Evolutionary conservation across 1,284 basidiomycete genomes (phyloP), one percentile per base, ranked within the genome.

Genomic region (Cerioporus squamosus): DNA sequence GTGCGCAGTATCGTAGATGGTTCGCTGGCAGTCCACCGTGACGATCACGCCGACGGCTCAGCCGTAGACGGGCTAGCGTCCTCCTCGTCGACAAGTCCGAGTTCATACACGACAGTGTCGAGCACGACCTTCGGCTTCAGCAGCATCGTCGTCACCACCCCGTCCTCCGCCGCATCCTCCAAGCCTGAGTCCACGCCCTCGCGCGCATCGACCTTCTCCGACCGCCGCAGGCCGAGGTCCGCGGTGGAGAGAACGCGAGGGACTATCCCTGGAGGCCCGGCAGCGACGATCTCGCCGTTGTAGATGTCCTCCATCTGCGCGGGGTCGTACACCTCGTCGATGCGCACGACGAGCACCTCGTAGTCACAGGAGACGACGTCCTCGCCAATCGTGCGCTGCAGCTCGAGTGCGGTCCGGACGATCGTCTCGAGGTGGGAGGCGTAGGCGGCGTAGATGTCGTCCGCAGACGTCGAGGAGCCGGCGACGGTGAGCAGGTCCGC

Each of bases 351-450:
- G 43, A 66, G 84, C 56, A 66, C 84, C 83, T 53, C 79, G 78
- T 4, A 79, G 80, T 12, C 80, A 79, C 44, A 58, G 17, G 53
- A 56, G 42, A 51, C 36, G 42, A 86, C 73, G 22, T 80, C 80
- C 66, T 85, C 81, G 3, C 84, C 83, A 38, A 84, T 77, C n/a
- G 76, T 77, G 62, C 77, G 78, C 65, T 86, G 83, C 51, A 87
- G 64, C n/a, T 74, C 73, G 33, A 80, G 66, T 20, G 64, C 60
- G n/a, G 54, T 55, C 44, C 64, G 64, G 26, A 62, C 51, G 59
- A 67, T 63, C 17, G 55, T 54, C 38, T 61, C 55, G 33, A 67
- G 59, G 52, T 61, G 62, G 38, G 26, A 33, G 15, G 36, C 42
- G 52, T 62, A 55, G 24, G 45, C 43, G 9, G 51, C 46, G 42